Conservation (phyloP, 371 early-diverging fungal genomes). For the Mucor sp. region DNA sequence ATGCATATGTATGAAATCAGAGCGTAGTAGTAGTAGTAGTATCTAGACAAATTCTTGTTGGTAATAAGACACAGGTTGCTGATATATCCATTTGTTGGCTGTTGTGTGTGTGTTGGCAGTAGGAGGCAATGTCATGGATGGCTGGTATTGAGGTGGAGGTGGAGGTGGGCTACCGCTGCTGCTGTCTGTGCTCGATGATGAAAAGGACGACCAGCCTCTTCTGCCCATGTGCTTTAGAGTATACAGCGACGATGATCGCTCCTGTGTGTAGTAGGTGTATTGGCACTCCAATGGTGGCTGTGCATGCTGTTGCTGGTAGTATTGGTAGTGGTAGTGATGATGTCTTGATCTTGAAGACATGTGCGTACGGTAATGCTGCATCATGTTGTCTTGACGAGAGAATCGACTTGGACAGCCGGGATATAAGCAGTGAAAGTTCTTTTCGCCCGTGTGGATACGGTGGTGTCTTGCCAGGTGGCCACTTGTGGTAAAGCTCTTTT, state of each 20-base stretch:
- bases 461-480: constrained; percentile 88
- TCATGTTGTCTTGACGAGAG: constrained; percentile 89
- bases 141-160: constrained; percentile 1
- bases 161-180: constrained; percentile 3
- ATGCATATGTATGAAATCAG: no score
- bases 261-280: neutral
- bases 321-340: constrained; percentile 23
- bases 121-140: neutral
- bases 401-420: constrained; percentile 82
- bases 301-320: constrained; percentile 5
- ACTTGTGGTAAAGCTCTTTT: constrained; percentile 69
- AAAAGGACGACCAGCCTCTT: constrained; percentile 5
- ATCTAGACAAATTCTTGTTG: neutral
- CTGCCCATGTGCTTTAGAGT: neutral
- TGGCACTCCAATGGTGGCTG: constrained; percentile 12
- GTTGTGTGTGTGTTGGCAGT: neutral
- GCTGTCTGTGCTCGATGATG: constrained; percentile 3
- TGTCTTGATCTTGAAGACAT: constrained; percentile 65
- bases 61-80: neutral
- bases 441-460: constrained; percentile 90
- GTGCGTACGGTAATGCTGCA: constrained; percentile 87
- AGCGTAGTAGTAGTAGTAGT: no score
- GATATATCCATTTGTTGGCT: neutral
- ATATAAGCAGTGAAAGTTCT: constrained; percentile 81
- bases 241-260: neutral